These are phyloP conservation scores for Malus fusca DNA, from an alignment of 306 rosid genomes.

Conservation along the genomic window DNA sequence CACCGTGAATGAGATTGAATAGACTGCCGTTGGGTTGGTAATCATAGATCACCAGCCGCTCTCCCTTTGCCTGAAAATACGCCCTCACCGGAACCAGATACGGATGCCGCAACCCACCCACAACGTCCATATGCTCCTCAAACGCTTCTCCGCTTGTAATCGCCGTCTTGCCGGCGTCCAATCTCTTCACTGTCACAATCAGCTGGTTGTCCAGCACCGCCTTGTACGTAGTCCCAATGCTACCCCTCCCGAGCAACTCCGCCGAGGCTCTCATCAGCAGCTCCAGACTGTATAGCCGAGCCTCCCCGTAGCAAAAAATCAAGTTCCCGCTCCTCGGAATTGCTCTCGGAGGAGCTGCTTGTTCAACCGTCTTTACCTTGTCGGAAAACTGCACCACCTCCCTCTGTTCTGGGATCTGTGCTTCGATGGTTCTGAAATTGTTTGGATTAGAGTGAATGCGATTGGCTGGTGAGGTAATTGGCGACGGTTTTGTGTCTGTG, in stretches of 20 bases:
- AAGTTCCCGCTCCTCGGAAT: conserved; percentile 52
- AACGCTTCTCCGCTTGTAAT: conserved; percentile 42
- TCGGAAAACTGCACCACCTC: not conserved
- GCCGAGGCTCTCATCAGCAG: conserved; percentile 89
- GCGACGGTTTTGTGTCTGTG: not conserved
- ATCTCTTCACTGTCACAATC: conserved; percentile 71
- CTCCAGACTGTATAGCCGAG: conserved; percentile 53
- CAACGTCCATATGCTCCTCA: conserved; percentile 59
- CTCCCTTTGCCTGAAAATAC: conserved; percentile 85
- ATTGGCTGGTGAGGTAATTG: not conserved
- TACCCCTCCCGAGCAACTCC: conserved; percentile 82
- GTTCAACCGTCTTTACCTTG: not conserved
- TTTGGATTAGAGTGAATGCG: not conserved
- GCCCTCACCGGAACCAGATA: conserved; percentile 77
- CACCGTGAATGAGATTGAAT: conserved; percentile 83
- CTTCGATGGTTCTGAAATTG: not conserved
- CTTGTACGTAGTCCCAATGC: conserved; percentile 77
- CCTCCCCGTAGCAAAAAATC: conserved; percentile 66
- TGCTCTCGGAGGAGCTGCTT: conserved; percentile 1
- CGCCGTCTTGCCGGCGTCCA: conserved; percentile 58
- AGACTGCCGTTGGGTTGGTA: conserved; percentile 89
- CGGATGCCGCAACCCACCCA: conserved; percentile 65
- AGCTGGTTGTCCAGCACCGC: conserved; percentile 66
- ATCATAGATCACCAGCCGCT: conserved; percentile 71
- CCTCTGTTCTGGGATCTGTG: not conserved